Evolutionary conservation across 495 filamentous ascomycete genomes (phyloP).

Genomic region (Cryomyces minteri): DNA sequence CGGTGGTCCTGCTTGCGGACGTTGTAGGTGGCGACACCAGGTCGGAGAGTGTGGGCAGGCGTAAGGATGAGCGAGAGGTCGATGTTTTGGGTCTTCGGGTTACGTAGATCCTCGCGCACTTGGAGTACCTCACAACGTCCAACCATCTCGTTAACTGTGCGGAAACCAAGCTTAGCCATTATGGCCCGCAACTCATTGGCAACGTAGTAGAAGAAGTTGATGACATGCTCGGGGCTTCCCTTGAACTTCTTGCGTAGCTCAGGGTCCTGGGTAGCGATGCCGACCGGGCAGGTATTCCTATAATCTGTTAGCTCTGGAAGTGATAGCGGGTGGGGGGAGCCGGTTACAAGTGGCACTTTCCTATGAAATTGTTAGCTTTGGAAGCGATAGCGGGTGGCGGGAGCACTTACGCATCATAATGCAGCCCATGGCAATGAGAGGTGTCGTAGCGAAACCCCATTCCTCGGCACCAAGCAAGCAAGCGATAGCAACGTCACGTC

Average conservation of each 20-base stretch:
- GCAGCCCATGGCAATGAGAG: conserved; percentile 93
- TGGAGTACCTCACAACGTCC: conserved; percentile 78
- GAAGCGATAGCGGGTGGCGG: background rate
- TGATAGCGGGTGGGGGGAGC: conserved; percentile 6
- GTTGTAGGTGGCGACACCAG: conserved; percentile 95
- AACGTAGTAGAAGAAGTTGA: conserved; percentile 99
- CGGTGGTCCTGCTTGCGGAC: conserved; percentile 96
- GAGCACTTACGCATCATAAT: conserved; percentile 78
- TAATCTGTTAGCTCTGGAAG: background rate
- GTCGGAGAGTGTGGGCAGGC: conserved; percentile 86
- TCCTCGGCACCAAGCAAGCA: conserved; percentile 95
- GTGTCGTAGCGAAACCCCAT: conserved; percentile 95
- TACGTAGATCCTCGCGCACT: conserved; percentile 77
- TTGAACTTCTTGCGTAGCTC: conserved; percentile 90
- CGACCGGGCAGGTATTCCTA: conserved; percentile 85
- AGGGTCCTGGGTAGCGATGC: conserved; percentile 92
- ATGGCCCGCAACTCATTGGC: conserved; percentile 96
- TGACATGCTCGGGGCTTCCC: conserved; percentile 91
- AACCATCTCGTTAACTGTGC: conserved; percentile 97
- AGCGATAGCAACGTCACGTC: conserved; percentile 89
- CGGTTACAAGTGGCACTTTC: conserved; percentile 1
- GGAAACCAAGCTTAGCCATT: conserved; percentile 92
- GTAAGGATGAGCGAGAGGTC: conserved; percentile 93
- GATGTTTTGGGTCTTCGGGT: conserved; percentile 78
- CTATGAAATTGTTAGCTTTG: background rate